phyloP scores from a whole-genome alignment of 192 early-diverging fungal genomes.

The Cladochytrium replicatum region DNA sequence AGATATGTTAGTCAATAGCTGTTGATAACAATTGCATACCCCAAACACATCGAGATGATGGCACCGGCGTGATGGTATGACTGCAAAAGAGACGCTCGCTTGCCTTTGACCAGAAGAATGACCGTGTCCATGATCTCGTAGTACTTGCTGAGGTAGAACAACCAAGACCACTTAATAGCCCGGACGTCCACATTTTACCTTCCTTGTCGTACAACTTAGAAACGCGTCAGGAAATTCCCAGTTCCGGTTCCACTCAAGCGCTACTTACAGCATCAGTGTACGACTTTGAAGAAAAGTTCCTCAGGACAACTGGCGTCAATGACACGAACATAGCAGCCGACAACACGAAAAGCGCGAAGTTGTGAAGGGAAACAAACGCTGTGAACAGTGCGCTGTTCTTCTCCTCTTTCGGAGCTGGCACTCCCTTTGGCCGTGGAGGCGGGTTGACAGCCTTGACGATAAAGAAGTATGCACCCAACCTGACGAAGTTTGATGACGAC shows the following conservation, averaged over 20 bases:
- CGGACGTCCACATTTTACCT: slow-evolving; percentile 54
- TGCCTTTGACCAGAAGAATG: slow-evolving; percentile 72
- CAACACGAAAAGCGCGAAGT: slow-evolving; percentile 58
- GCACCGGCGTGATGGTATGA: slow-evolving; percentile 81
- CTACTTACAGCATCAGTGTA: slow-evolving; percentile 39
- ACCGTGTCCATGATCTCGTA: slow-evolving; percentile 84
- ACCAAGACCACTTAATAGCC: slow-evolving; percentile 72
- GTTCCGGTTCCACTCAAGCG: not conserved
- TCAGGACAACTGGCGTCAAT: slow-evolving; percentile 46
- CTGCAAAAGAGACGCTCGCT: slow-evolving; percentile 61
- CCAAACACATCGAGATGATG: slow-evolving; percentile 77
- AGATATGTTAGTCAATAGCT: no score
- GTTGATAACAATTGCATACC: no score
- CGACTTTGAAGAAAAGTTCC: slow-evolving; percentile 36
- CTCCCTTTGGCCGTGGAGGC: not conserved
- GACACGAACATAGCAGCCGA: slow-evolving; percentile 59
- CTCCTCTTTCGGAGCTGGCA: not conserved
- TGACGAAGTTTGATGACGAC: no score
- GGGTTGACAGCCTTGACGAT: slow-evolving; percentile 10
- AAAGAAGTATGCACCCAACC: no score
- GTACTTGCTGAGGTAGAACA: slow-evolving; percentile 83
- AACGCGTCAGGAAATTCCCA: not conserved
- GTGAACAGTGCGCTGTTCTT: slow-evolving; percentile 43
- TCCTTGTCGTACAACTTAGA: slow-evolving; percentile 52
- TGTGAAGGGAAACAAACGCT: slow-evolving; percentile 66